Evolutionary conservation across 1,284 basidiomycete species (phyloP), one percentile per base, ranked within the genome.

Genomic region (Volvariella volvacea): DNA sequence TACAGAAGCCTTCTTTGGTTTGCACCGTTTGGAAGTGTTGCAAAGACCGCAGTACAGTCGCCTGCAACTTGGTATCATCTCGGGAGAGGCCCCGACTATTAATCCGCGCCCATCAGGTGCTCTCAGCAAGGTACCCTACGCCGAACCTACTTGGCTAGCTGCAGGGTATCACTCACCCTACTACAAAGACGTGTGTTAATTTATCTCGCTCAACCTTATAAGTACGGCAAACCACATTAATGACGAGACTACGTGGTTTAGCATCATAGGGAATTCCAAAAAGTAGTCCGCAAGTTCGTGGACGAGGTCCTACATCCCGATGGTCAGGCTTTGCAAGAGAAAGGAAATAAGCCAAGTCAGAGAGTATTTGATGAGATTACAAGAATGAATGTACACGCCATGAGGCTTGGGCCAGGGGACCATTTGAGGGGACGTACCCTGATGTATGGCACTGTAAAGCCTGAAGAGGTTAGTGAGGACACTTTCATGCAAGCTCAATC

Each of bases 391-490:
- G 58, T 91, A 39, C 76, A 86, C 55, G 83, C 85, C 8, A 92
- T 93, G 89, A 78, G 88, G 37, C 64, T 93, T 52, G 91, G 91
- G 2, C 80, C 79, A 9, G 81, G 80, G 0, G 71, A 73, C 48
- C 89, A 93, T 60, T 64, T 93, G 42, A 75, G 88, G 52, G 91
- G 90, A 2, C 72, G 78, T 34, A 78, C 70, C 30, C 70, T 93
- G 8, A 81, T 90, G 70, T 19, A 40, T 14, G 46, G 41, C 16
- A 38, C 47, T 22, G 41, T 50, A 15, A 48, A 48, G 22, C 22
- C 22, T 7, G 39, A 40, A n/a, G 22, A 40, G 39, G 34, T 36
- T 6, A n/a, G 34, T 36, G 6, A 7, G n/a, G 8, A 20, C 4
- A 16, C n/a, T n/a, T 36, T 6, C 34, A 7, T 19, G 6, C 4